phyloP scores from a whole-genome alignment of 1,139 yeast genomes.

The Nakaseomyces kungkrabaensis region DNA sequence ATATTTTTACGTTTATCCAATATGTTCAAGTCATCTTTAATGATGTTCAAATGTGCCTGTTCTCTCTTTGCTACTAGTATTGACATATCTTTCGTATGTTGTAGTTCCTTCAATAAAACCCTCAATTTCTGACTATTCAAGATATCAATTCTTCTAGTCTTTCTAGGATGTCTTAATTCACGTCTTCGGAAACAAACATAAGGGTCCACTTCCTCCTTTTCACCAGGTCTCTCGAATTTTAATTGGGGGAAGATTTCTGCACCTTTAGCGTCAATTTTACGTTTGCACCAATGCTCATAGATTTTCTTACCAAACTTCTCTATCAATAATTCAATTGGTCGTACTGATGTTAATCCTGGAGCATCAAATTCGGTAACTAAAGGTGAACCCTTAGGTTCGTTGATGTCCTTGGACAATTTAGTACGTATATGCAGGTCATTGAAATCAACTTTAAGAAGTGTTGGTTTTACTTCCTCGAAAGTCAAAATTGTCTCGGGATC shows the following conservation, averaged over 20 bases:
- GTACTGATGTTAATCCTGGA: conserved; percentile 14
- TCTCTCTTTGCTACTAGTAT: conserved; percentile 60
- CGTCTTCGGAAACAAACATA: conserved; percentile 93
- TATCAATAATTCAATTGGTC: conserved; percentile 40
- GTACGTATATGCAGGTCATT: conserved; percentile 20
- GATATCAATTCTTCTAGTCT: conserved; percentile 89
- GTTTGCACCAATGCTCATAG: conserved; percentile 71
- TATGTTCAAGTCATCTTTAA: conserved; percentile 17
- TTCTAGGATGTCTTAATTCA: conserved; percentile 90
- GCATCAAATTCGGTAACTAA: conserved; percentile 36
- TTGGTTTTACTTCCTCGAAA: conserved; percentile 55
- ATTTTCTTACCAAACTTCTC: conserved; percentile 56
- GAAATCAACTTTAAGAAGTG: conserved; percentile 30
- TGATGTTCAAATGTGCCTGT: conserved; percentile 33
- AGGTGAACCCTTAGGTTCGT: conserved; percentile 8
- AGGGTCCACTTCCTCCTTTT: conserved; percentile 89
- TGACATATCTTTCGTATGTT: conserved; percentile 63
- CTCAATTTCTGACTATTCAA: conserved; percentile 82
- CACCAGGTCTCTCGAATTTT: conserved; percentile 79
- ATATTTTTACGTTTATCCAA: conserved; percentile 50
- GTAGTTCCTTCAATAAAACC: conserved; percentile 63
- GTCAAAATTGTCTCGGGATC: conserved; percentile 71
- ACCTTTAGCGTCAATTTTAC: conserved; percentile 68
- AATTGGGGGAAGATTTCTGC: conserved; percentile 62
- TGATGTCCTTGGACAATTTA: conserved; percentile 17